Evolutionary conservation across 768 basidiomycete species (phyloP), one percentile per base, ranked within the genome.

Genomic region (Rhizopogon salebrosus): DNA sequence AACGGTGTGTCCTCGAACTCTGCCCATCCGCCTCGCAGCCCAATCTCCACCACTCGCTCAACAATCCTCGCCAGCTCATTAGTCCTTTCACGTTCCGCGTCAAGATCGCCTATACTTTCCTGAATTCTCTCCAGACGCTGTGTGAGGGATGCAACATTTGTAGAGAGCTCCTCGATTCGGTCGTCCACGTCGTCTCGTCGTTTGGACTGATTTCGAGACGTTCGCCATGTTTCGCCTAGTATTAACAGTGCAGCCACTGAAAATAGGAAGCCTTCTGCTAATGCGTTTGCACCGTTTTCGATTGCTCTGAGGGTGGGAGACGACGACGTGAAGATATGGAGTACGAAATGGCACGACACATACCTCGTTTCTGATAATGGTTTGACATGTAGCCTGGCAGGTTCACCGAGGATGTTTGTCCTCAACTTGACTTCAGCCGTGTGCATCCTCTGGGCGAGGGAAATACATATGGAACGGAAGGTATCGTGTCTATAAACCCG

Each of bases 211-310:
- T 76, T 88, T 18, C 87, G 75, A 0, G 87, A 85, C 1, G 80
- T 77, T 0, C 91, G 85, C 78, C 80, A 93, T 22, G 84, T 73
- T 65, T 94, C 91, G 2, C 84, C 85, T 10, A 92, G 54, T 52
- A 94, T 92, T 5, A 93, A 73, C 0, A 68, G 68, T 2, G 85
- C 84, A 0, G 91, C 90, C 2, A 93, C 91, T 18, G 72, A 63
- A 62, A 93, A 93, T 3, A 93, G 77, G 58, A 93, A 93, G 0
- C 88, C 88, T 68, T 93, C 91, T 0, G 91, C 91, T 4, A 93
- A 74, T 5, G 84, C 75, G 58, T 92, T 93, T 14, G 91, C 88
- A 20, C 91, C 91, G 59, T 87, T 91, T 54, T 92, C 89, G 54
- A 93, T 87, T 0, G 91, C 91, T 54, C 89, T 90, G 57, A n/a